Base-by-base conservation (phyloP, 345 rosid species). In the Iberis pinnata region DNA sequence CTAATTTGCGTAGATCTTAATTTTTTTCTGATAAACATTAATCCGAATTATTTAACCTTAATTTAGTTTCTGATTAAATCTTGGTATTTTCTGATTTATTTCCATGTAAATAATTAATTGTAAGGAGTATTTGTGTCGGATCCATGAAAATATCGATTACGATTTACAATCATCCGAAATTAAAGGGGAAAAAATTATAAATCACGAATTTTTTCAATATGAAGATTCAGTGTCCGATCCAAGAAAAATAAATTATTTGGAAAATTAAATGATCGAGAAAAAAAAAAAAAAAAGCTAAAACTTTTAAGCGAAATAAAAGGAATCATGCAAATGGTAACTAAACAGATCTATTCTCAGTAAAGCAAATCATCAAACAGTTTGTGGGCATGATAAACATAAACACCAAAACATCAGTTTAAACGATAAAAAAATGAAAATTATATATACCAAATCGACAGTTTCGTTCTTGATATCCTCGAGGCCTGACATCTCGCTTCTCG, bases 381-480 rank as follows among this genome's bases (percentile, higher is more conserved):
- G 53, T 61, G 63, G 4, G 62, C 58, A 59, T 59, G 31, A 47
- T 18, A 6, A 12, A 12, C 4, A n/a, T 22, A n/a, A n/a, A n/a
- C n/a, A n/a, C n/a, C n/a, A n/a, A n/a, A n/a, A n/a, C n/a, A n/a
- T n/a, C n/a, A n/a, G n/a, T n/a, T n/a, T n/a, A n/a, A n/a, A n/a
- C n/a, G 27, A 18, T 22, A 12, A 25, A 46, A 17, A 35, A 37
- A 38, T 9, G n/a, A 31, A 38, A 8, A 13, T 6, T 5, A 10
- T 29, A 7, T 32, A 71, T 67, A 80, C 89, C 58, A 82, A 72
- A 66, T 82, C 89, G 61, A 82, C 75, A 12, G 70, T 75, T 74
- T 82, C 89, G 49, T 79, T 82, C 80, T 48, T 77, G 76, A 82
- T 80, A 39, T 70, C 83, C 37, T 82, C 83, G 74, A 82, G 71